These are phyloP conservation scores for Isabelozyma heimii DNA, from an alignment of 805 yeast species.

Conservation along the genomic window DNA sequence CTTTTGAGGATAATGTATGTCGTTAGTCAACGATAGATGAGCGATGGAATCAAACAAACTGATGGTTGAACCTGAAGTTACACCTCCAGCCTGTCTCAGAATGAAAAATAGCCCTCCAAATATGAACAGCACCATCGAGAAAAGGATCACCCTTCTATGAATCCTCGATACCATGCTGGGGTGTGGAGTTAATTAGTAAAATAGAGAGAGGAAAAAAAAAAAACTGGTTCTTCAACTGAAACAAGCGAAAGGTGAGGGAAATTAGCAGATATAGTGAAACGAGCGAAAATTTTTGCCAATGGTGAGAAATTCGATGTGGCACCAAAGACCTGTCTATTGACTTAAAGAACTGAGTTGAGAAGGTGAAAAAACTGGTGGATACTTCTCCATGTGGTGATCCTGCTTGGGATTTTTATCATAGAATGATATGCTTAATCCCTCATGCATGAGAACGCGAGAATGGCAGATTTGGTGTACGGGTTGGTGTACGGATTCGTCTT, in stretches of 20 bases:
- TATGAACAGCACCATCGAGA: conserved; percentile 2
- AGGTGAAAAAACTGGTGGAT: no score
- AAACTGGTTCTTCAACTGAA: not conserved
- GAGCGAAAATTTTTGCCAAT: not conserved
- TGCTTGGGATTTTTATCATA: no score
- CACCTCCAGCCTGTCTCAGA: not conserved
- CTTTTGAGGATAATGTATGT: not conserved
- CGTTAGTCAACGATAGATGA: conserved; percentile 1
- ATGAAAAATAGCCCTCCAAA: not conserved
- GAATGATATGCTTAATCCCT: no score
- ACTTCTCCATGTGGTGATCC: no score
- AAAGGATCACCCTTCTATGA: conserved; percentile 7
- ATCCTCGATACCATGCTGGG: conserved; percentile 6
- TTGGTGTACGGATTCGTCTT: no score
- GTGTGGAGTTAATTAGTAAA: not conserved
- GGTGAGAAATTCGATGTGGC: no score
- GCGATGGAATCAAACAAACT: conserved; percentile 6
- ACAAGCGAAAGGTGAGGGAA: not conserved
- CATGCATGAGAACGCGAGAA: no score
- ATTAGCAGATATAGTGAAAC: not conserved
- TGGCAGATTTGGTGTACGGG: no score
- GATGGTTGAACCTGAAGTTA: not conserved
- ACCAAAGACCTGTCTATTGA: no score
- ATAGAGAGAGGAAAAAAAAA: not conserved
- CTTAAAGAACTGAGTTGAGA: no score